Percentiles rank a stretch among this genome's conserved stretches.
These are phyloP conservation scores for Spatholobus suberectus DNA, from an alignment of 306 rosid species.

Conservation along the genomic window DNA sequence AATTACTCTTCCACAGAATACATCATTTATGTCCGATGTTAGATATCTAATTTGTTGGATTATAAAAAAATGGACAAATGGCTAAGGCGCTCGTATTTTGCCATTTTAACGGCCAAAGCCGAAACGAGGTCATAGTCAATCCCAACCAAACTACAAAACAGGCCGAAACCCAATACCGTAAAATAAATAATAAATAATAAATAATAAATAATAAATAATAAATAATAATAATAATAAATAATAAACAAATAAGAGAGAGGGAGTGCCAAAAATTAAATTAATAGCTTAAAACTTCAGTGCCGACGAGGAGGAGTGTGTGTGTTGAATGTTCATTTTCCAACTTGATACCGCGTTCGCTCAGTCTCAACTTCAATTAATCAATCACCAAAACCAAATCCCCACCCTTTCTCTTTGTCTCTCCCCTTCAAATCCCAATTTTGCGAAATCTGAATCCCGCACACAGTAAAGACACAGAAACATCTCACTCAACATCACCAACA, in stretches of 20 bases:
- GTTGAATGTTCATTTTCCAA: slow-evolving; percentile 35
- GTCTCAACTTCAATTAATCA: slow-evolving; percentile 40
- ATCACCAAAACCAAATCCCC: not conserved
- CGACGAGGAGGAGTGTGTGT: slow-evolving; percentile 44
- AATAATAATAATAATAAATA: too few species aligned
- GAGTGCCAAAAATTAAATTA: not conserved
- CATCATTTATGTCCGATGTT: too few species aligned
- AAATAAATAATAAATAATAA: not conserved
- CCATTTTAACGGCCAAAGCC: slow-evolving; percentile 15
- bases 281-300: slow-evolving; percentile 32
- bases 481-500: slow-evolving; percentile 13
- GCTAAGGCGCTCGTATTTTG: not conserved
- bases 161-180: slow-evolving; percentile 23
- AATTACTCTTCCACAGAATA: too few species aligned
- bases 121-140: not conserved
- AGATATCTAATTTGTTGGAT: too few species aligned
- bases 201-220: not conserved
- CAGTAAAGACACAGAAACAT: not conserved
- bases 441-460: slow-evolving; percentile 42
- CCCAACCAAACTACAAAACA: not conserved
- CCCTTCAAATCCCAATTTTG: slow-evolving; percentile 10
- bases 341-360: slow-evolving; percentile 43
- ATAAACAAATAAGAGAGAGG: not conserved
- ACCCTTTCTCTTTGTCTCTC: not conserved
- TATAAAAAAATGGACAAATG: not conserved